A percentile compares a stretch with the other conserved stretches of the same genome.
Conservation (phyloP, 768 basidiomycete genomes). For the Multifurca ochricompacta region DNA sequence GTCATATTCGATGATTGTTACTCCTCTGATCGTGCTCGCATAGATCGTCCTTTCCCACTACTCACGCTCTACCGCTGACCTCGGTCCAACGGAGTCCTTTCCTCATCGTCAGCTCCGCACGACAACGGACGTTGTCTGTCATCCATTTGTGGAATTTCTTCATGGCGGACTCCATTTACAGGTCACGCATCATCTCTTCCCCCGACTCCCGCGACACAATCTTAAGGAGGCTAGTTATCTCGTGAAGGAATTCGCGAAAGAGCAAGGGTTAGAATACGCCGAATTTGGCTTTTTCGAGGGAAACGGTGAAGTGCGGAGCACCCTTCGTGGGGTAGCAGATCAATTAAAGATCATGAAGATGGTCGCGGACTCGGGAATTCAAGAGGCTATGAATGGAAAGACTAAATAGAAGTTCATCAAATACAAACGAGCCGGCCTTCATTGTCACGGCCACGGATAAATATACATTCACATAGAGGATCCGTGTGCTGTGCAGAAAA, state of each 20-base stretch:
- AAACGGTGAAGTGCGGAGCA: conserved; percentile 76
- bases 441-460: background rate
- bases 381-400: conserved; percentile 51
- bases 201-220: conserved; percentile 90
- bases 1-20: background rate
- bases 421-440: background rate
- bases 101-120: conserved; percentile 91
- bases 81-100: conserved; percentile 89
- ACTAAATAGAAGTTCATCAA: conserved; percentile 7
- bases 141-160: conserved; percentile 72
- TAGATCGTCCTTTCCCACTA: conserved; percentile 97
- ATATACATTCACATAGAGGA: background rate
- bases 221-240: conserved; percentile 71
- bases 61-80: conserved; percentile 85
- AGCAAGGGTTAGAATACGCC: conserved; percentile 78
- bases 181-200: conserved; percentile 96
- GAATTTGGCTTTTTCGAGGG: conserved; percentile 89
- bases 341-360: conserved; percentile 76
- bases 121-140: conserved; percentile 93
- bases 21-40: background rate
- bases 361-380: conserved; percentile 72
- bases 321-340: conserved; percentile 76
- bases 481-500: background rate
- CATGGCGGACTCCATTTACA: conserved; percentile 98
- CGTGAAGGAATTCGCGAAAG: conserved; percentile 82